phyloP scores from a whole-genome alignment of 2,329 filamentous ascomycete genomes.

The Blastomyces gilchristii region DNA sequence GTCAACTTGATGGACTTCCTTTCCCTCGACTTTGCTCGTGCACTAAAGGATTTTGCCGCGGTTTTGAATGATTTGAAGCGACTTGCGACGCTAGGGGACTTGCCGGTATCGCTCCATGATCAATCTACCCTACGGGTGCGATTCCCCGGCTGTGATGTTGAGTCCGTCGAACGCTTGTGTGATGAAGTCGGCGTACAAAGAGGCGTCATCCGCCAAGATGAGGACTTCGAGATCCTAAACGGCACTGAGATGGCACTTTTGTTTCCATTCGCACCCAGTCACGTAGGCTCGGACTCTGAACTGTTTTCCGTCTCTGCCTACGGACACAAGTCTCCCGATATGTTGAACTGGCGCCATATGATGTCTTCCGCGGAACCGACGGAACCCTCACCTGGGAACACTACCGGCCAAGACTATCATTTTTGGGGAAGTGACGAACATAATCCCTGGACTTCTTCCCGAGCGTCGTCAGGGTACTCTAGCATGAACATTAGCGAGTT shows the following conservation, averaged over 20 bases:
- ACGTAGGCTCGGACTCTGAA: slow-evolving; percentile 36
- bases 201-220: slow-evolving; percentile 69
- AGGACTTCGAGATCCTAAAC: slow-evolving; percentile 56
- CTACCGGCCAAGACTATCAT: slow-evolving; percentile 29
- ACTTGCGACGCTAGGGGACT: slow-evolving; percentile 65
- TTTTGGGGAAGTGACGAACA: slow-evolving; percentile 35
- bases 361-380: slow-evolving; percentile 35
- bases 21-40: slow-evolving; percentile 76
- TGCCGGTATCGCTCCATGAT: slow-evolving; percentile 66
- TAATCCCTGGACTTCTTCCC: slow-evolving; percentile 42
- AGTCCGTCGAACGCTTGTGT: slow-evolving; percentile 72
- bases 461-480: slow-evolving; percentile 45
- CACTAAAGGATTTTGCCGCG: slow-evolving; percentile 70
- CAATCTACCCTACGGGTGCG: slow-evolving; percentile 63
- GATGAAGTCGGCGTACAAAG: slow-evolving; percentile 76
- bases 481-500: slow-evolving; percentile 47
- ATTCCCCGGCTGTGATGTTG: slow-evolving; percentile 81
- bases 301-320: slow-evolving; percentile 36
- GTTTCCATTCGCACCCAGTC: slow-evolving; percentile 73
- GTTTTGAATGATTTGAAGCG: slow-evolving; percentile 72
- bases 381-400: slow-evolving; percentile 19
- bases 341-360: slow-evolving; percentile 50
- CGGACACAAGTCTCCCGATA: slow-evolving; percentile 26
- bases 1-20: slow-evolving; percentile 77
- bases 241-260: slow-evolving; percentile 65